phyloP scores from a whole-genome alignment of 441 rosid genomes.

The Flueggea neowawraea region DNA sequence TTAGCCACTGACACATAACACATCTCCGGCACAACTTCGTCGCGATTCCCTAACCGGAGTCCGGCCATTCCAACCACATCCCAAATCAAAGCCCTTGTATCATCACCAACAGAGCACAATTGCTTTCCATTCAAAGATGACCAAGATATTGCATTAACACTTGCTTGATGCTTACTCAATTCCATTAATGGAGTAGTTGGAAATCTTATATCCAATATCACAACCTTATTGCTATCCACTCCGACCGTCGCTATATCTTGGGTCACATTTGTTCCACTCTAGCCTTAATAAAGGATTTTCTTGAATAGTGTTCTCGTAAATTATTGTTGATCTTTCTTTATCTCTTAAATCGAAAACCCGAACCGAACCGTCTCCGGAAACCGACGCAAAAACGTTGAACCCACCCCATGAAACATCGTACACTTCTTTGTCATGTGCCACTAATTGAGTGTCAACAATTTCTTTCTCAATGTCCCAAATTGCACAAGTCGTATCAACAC shows the following conservation, averaged over 20 bases:
- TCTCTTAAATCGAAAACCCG: slow-evolving; percentile 59
- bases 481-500: slow-evolving; percentile 51
- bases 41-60: not conserved
- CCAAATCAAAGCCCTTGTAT: slow-evolving; percentile 52
- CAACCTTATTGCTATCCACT: slow-evolving; percentile 49
- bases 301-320: slow-evolving; percentile 41
- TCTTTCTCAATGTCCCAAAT: slow-evolving; percentile 55
- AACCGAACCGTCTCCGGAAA: slow-evolving; percentile 53
- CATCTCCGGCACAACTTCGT: slow-evolving; percentile 35
- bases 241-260: slow-evolving; percentile 49
- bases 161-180: slow-evolving; percentile 33
- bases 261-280: slow-evolving; percentile 62
- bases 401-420: slow-evolving; percentile 63
- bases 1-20: slow-evolving; percentile 39
- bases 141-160: slow-evolving; percentile 53
- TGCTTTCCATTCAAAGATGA: slow-evolving; percentile 32
- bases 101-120: slow-evolving; percentile 51
- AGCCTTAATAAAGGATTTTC: slow-evolving; percentile 40
- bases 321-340: slow-evolving; percentile 55
- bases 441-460: slow-evolving; percentile 41
- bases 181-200: slow-evolving; percentile 48
- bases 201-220: slow-evolving; percentile 48
- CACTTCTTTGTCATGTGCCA: slow-evolving; percentile 62
- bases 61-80: slow-evolving; percentile 18
- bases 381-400: slow-evolving; percentile 46